Base-by-base conservation (phyloP, 108 stramenopile genomes). In the Phaeodactylum tricornutum region DNA sequence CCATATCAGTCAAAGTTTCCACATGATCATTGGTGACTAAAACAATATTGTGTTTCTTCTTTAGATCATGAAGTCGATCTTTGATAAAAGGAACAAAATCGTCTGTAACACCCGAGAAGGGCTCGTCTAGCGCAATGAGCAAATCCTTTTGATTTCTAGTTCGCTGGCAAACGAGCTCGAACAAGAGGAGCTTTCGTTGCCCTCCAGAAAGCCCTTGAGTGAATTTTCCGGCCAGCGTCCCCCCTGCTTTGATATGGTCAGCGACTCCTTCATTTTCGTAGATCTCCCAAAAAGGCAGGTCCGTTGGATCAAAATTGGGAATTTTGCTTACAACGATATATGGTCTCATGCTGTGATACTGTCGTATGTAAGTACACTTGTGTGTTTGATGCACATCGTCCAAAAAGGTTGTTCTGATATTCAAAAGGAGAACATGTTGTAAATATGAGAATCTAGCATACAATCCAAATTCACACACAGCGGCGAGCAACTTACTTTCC, bases 21-120 rank as follows among this genome's bases (percentile, higher is more conserved):
- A 82, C 71, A 35, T 82, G 81, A 66, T 82, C 81, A 53, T 82
- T 82, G 8, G 81, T 82, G 0, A 82, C 81, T 29, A 82, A 41
- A 21, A 82, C 34, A 38, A 82, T 72, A 48, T 77, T 77, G 49
- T 82, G 76, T 7, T 60, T 61, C 31, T 72, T 38, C 12, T 66
- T 41, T 71, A 82, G 62, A 27, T 62, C 50, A 30, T 66, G 57
- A 8, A 82, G 45, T 2, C 81, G 66, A 0, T 45, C 60, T 7
- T 66, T 47, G 39, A 82, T 74, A 40, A 71, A 82, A 1, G 76
- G 76, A 8, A 82, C 74, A 62, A 82, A 82, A 57, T 82, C 81
- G 52, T 82, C 81, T 1, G 79, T 77, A 0, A 81, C 70, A 19
- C 74, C 78, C 11, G 78, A 75, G 43, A 81, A 81, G 11, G 79